A percentile compares a stretch with the other conserved stretches of the same genome.
Conservation (phyloP, 352 stramenopile genomes). For the Globisporangium viniferum region DNA sequence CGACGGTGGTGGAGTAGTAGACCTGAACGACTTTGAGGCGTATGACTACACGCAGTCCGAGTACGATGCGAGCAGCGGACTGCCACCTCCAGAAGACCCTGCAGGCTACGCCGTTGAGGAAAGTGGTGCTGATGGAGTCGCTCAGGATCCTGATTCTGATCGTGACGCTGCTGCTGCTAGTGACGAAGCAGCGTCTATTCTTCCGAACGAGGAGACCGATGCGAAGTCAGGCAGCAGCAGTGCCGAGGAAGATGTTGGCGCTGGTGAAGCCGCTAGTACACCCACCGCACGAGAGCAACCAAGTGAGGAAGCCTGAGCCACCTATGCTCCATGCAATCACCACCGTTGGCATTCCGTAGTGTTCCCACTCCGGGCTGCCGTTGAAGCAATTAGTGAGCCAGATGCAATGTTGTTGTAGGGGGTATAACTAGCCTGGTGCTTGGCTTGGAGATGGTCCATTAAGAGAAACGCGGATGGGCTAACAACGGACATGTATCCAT, state of each 20-base stretch:
- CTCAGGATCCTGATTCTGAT: background rate
- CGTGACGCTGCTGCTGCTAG: background rate
- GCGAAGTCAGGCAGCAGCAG: background rate
- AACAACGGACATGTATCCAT: background rate
- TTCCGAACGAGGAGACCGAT: background rate
- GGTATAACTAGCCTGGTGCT: background rate
- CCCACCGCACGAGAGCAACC: background rate
- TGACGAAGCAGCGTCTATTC: background rate
- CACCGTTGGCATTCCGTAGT: background rate
- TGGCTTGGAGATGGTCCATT: background rate
- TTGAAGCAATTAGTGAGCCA: too few species aligned
- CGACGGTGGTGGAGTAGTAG: background rate
- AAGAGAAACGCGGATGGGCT: background rate
- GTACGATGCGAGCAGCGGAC: slow-evolving; percentile 24
- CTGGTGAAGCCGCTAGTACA: background rate
- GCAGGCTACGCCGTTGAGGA: slow-evolving; percentile 7
- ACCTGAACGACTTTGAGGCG: slow-evolving; percentile 21
- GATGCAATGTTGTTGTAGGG: too few species aligned
- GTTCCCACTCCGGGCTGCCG: too few species aligned
- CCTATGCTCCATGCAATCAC: too few species aligned
- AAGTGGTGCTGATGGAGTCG: background rate
- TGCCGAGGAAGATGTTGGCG: background rate
- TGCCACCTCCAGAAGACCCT: slow-evolving; percentile 20
- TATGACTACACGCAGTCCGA: slow-evolving; percentile 21
- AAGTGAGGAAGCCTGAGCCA: background rate